Base-by-base conservation (phyloP, 2,329 filamentous ascomycete genomes). In the Fusarium anthophilum region DNA sequence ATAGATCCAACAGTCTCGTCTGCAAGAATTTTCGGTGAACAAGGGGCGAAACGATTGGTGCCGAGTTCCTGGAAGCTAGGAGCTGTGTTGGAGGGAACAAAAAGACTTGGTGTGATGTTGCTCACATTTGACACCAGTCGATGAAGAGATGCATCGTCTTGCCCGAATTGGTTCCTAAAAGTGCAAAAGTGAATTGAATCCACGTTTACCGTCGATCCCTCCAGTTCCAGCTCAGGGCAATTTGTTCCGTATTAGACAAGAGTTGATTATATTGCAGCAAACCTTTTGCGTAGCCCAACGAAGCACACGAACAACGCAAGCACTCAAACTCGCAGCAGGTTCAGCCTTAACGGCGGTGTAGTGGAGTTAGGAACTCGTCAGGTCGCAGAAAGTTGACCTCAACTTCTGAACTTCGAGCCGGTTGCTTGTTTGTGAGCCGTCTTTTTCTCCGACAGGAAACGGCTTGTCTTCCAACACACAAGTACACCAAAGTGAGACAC, bases 111-210 rank as follows among this genome's bases (percentile, higher is more conserved):
- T 74, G 72, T 70, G 74, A 76, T 75, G 55, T 60, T 73, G 61
- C 70, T 78, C 75, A 78, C 66, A 63, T 76, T 73, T 69, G 69
- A 66, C 45, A 71, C 68, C 57, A 62, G 61, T 70, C 30, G 66
- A 66, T 71, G 60, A 71, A 56, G 66, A 64, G 66, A 78, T 72
- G 70, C 77, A 78, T 78, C 60, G 76, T 77, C 65, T 76, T 73
- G 43, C 65, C 65, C 53, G 67, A 59, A 69, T 56, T 68, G 56
- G 66, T 66, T 66, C 58, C 65, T 70, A 65, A 60, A 73, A 62
- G 70, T 68, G 72, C 58, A 76, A 61, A 73, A 53, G 54, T 43
- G 51, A 64, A 67, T 55, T 53, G 38, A 47, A 66, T 69, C 63
- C 53, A 64, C 63, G 63, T 50, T 66, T 63, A 35, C 45, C 54